A percentile compares a stretch with the other conserved stretches of the same genome.
Evolutionary conservation across 164 flowering plant species (phyloP).

Genomic region (Buxus sempervirens): DNA sequence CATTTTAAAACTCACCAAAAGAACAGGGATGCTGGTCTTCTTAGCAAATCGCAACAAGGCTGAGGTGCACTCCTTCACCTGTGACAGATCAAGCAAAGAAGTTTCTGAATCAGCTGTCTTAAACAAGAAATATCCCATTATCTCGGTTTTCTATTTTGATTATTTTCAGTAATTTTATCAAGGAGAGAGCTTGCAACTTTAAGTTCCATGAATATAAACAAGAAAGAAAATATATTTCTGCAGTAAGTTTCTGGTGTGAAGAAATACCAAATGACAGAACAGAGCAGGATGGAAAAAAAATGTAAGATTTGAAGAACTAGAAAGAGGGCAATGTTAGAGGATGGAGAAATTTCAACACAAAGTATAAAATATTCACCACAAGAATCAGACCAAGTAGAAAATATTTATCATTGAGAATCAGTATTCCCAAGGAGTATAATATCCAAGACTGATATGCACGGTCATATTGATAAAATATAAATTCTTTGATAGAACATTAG

Average conservation of each 20-base stretch:
- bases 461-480: too few relatives aligned
- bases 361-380: too few relatives aligned
- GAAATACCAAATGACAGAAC: neutral
- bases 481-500: too few relatives aligned
- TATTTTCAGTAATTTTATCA: neutral
- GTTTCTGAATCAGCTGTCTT: neutral
- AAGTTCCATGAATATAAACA: neutral
- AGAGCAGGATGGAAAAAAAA: neutral
- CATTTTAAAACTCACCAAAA: slow-evolving; percentile 55
- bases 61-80: slow-evolving; percentile 95
- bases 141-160: neutral
- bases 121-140: neutral
- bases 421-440: too few relatives aligned
- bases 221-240: neutral
- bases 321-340: too few relatives aligned
- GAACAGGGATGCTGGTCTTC: slow-evolving; percentile 68
- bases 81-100: slow-evolving; percentile 15
- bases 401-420: too few relatives aligned
- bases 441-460: too few relatives aligned
- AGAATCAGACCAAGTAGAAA: too few relatives aligned
- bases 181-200: neutral
- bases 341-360: too few relatives aligned
- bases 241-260: too few relatives aligned
- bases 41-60: slow-evolving; percentile 85
- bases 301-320: too few relatives aligned